Base-by-base conservation (phyloP, 345 rosid genomes). In the Lepidium africanum region DNA sequence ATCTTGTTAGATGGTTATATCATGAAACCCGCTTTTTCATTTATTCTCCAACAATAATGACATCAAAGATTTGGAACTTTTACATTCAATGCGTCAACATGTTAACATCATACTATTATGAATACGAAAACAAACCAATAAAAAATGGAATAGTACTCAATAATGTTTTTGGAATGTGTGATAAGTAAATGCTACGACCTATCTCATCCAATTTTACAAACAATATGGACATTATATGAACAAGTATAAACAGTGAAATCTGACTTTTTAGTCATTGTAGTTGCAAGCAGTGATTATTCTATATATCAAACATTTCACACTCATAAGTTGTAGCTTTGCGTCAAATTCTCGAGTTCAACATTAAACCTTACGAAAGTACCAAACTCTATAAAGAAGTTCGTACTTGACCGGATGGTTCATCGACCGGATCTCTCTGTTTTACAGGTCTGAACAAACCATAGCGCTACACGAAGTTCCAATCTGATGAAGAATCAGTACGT, bases 261-360 rank as follows among this genome's bases (percentile, higher is more conserved):
- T 30, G 61, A 21, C 42, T 27, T 51, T 61, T 48, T 32, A 50
- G 56, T 13, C 36, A 25, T 50, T 15, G 16, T 69, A 45, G 73
- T 53, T 74, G 73, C 9, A 52, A 59, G 78, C 73, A 74, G 60
- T 67, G 7, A 74, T 27, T 74, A 30, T 71, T 67, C 69, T 60
- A 67, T 67, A 63, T 60, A 67, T 16, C 73, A 27, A 57, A 51
- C 63, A 36, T 10, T 59, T 51, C 73, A 36, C 46, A 7, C 69
- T 41, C 67, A 51, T 73, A 12, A 36, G 42, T 66, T 5, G 48
- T 59, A 57, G 6, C 4, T 65, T 39, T 73, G 67, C 14, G 68
- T 67, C 57, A 67, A 52, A 42, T 60, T 40, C 60, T 23, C 16
- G 48, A 13, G 46, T 64, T 32, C 30, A 35, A 50, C 9, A 56